phyloP scores from a whole-genome alignment of 2,329 filamentous ascomycete species.

The Pseudopyricularia javanii region DNA sequence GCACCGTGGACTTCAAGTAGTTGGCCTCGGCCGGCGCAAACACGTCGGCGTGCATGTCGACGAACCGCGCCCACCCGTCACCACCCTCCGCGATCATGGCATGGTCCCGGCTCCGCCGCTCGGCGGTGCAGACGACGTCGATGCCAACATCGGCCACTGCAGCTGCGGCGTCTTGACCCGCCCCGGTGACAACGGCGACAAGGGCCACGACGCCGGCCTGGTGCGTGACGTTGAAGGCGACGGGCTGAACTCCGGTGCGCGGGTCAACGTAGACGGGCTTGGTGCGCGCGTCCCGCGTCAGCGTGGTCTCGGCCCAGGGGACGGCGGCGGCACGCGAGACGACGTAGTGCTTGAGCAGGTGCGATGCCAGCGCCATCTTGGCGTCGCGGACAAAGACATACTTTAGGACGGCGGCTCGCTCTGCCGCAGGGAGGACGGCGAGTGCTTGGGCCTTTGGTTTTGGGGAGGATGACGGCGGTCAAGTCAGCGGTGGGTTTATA shows the following conservation, averaged over 20 bases:
- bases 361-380: conserved; percentile 60
- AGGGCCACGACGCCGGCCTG: conserved; percentile 65
- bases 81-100: conserved; percentile 35
- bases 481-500: background rate
- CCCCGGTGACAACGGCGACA: conserved; percentile 37
- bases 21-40: conserved; percentile 49
- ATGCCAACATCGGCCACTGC: conserved; percentile 44
- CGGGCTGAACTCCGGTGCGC: conserved; percentile 30
- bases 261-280: conserved; percentile 41
- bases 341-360: conserved; percentile 61
- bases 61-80: conserved; percentile 50
- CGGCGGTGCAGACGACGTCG: conserved; percentile 64
- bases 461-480: background rate
- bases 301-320: conserved; percentile 45
- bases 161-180: conserved; percentile 2
- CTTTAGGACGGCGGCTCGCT: conserved; percentile 43
- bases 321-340: conserved; percentile 42
- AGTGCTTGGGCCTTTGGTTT: conserved; percentile 32
- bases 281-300: conserved; percentile 41
- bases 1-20: conserved; percentile 41
- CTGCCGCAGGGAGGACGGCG: conserved; percentile 36
- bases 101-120: conserved; percentile 52
- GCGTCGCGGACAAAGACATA: conserved; percentile 61
- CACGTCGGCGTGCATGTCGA: conserved; percentile 62
- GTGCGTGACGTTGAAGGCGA: conserved; percentile 67